These are phyloP conservation scores for Elymus sibiricus DNA, from an alignment of 176 grass and related monocot species.

Conservation along the genomic window DNA sequence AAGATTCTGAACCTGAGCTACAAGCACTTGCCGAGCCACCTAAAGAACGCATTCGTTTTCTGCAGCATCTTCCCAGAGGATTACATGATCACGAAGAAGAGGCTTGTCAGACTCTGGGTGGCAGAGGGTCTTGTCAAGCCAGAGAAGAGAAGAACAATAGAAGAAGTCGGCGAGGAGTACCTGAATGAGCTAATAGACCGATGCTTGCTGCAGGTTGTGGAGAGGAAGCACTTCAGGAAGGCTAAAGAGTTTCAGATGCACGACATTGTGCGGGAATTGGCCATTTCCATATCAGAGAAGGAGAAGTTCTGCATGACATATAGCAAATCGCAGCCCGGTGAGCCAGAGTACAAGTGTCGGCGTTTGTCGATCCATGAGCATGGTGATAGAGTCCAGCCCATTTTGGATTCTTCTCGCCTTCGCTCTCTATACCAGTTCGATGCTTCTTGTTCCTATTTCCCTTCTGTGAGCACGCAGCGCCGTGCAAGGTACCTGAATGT, in stretches of 20 bases:
- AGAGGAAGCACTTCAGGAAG: constrained; percentile 31
- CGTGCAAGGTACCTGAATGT: constrained; percentile 16
- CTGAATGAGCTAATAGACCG: constrained; percentile 38
- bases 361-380: constrained; percentile 3
- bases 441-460: neutral
- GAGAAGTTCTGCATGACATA: constrained; percentile 17
- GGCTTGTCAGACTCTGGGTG: constrained; percentile 39
- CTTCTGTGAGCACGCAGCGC: neutral
- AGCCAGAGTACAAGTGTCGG: neutral
- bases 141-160: constrained; percentile 26
- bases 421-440: constrained; percentile 24
- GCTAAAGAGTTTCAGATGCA: constrained; percentile 32
- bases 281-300: constrained; percentile 23
- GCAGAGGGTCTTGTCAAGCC: constrained; percentile 42
- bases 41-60: constrained; percentile 44
- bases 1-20: constrained; percentile 42
- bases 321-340: neutral
- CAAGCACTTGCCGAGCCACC: constrained; percentile 33
- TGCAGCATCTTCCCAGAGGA: constrained; percentile 55
- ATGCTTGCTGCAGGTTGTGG: constrained; percentile 31
- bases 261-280: constrained; percentile 33
- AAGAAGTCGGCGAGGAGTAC: constrained; percentile 46
- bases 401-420: constrained; percentile 17
- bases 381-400: neutral
- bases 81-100: constrained; percentile 32